Evolutionary conservation across 1,139 yeast species (phyloP), one percentile per base, ranked within the genome.

Genomic region (Geotrichum aggregatum): DNA sequence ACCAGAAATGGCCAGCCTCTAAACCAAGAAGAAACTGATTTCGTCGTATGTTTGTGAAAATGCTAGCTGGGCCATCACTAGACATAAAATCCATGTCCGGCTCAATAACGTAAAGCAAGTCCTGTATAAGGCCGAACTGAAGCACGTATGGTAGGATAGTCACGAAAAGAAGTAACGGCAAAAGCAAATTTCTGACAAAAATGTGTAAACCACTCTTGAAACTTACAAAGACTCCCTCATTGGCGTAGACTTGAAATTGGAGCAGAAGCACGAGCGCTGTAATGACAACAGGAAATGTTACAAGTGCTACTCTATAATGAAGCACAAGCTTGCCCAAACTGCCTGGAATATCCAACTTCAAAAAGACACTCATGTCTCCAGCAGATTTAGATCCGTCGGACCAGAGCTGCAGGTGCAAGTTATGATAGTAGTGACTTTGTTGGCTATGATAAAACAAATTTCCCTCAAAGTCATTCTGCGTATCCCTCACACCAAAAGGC

Each of bases 11-110:
- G 10, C 69, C 64, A 52, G 83, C 88, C 56, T 82, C 82, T 7
- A 85, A 68, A 0, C 96, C 95, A 50, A 87, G 68, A 61, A 79
- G 85, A 61, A 78, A 83, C 18, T 64, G 66, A 47, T 66, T 66
- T 14, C 54, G 51, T n/a, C 71, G 61, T 52, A 73, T 71, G 28
- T 54, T 56, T 14, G 59, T 54, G 39, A 62, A 61, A 14, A 56
- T 55, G 31, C 56, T 60, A 3, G 59, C 54, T 7, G 60, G 60
- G 1, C 61, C 63, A 44, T 59, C 63, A 7, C 63, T 60, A 11
- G 58, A 55, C 11, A 55, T 47, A n/a, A 55, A 57, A 46, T 59
- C 63, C 55, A 60, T 54, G 1, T 62, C 57, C 4, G 66, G 66
- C 48, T 63, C 66, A n/a, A 83, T 60, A n/a, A 70, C 50, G 53